These are phyloP conservation scores for Globisporangium heterothallicum DNA, from an alignment of 352 stramenopile genomes.

Conservation along the genomic window DNA sequence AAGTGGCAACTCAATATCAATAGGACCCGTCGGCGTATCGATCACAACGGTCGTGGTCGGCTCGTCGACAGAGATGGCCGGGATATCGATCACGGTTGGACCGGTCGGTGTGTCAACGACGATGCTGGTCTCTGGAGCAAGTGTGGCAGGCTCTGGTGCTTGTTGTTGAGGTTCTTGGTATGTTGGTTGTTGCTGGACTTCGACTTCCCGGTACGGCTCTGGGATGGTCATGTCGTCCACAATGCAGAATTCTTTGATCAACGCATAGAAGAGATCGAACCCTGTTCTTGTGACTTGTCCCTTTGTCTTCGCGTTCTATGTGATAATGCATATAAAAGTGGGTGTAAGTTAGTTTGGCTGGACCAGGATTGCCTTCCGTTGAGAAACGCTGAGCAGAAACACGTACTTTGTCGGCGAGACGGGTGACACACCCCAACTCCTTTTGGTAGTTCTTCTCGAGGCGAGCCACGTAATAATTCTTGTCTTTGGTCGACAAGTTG, in stretches of 20 bases:
- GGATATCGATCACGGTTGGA: neutral
- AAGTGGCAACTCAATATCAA: conserved; percentile 3
- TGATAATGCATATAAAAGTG: neutral
- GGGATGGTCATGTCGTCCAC: neutral
- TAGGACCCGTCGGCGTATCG: conserved; percentile 3
- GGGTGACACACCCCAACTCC: neutral
- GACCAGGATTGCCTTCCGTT: too few species aligned
- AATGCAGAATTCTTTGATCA: neutral
- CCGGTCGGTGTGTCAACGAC: conserved; percentile 1
- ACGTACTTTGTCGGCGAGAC: neutral
- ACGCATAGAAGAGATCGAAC: neutral
- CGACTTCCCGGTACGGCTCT: neutral
- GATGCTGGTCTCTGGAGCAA: neutral
- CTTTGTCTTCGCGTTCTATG: neutral
- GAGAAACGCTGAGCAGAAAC: neutral
- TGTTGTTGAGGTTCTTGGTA: too few species aligned
- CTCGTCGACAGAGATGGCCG: neutral
- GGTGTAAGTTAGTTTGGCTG: too few species aligned
- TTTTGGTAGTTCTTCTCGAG: neutral
- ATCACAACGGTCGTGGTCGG: conserved; percentile 1
- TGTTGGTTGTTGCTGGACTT: too few species aligned
- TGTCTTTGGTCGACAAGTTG: neutral
- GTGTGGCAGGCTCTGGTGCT: neutral
- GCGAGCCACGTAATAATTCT: neutral
- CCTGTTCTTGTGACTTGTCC: neutral